Evolutionary conservation across 2,329 filamentous ascomycete species (phyloP).

Genomic region (Sarocladium kiliense): DNA sequence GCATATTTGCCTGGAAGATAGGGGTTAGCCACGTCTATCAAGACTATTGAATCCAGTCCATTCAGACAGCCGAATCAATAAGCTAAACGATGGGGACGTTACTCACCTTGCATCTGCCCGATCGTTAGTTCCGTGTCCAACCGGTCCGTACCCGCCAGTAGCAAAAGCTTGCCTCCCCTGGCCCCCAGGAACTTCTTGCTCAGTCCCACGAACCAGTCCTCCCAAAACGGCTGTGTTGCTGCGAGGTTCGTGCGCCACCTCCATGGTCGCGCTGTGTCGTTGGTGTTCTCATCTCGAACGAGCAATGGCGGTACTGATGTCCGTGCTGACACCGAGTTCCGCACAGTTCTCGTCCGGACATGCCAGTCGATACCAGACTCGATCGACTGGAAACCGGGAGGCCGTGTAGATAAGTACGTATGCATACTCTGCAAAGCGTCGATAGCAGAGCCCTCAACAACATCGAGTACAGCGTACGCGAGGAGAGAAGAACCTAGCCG

Average conservation of each 20-base stretch:
- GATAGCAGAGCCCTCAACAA: constrained; percentile 93
- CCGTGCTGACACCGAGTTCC: constrained; percentile 76
- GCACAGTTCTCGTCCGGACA: constrained; percentile 77
- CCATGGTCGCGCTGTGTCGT: constrained; percentile 50
- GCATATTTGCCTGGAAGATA: constrained; percentile 73
- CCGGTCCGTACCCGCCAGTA: constrained; percentile 85
- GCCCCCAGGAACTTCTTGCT: constrained; percentile 82
- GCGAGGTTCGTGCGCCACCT: constrained; percentile 82
- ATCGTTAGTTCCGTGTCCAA: constrained; percentile 90
- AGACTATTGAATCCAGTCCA: neutral
- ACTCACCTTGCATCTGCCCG: constrained; percentile 87
- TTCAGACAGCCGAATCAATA: neutral
- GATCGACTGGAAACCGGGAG: constrained; percentile 70
- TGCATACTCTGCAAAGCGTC: constrained; percentile 95
- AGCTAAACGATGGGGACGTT: neutral
- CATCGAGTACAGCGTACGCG: constrained; percentile 86
- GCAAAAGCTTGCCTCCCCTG: constrained; percentile 74
- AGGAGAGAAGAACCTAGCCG: constrained; percentile 64
- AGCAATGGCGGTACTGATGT: constrained; percentile 83
- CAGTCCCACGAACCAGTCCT: constrained; percentile 85
- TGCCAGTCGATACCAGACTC: constrained; percentile 91
- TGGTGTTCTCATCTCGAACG: constrained; percentile 35
- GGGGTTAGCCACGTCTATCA: neutral
- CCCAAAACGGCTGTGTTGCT: constrained; percentile 86
- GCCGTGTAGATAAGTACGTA: constrained; percentile 78